phyloP scores from a whole-genome alignment of 2,329 filamentous ascomycete genomes.

The Thielaviopsis populi region DNA sequence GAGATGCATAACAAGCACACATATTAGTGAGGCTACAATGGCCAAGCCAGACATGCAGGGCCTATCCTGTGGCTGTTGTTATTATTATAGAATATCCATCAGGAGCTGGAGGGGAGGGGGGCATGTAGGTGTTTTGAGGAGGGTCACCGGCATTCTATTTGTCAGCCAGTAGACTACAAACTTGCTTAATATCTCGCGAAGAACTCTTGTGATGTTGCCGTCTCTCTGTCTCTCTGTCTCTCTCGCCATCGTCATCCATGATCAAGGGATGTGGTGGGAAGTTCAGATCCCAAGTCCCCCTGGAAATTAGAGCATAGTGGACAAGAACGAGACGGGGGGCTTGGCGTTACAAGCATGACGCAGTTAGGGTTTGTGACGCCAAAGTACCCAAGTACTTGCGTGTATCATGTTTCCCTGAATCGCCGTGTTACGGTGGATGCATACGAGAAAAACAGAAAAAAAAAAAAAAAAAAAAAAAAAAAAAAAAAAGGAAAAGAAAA shows the following conservation, averaged over 20 bases:
- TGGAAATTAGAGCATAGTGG: background rate
- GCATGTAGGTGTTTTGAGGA: background rate
- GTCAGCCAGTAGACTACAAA: background rate
- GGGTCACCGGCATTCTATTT: too few relatives aligned
- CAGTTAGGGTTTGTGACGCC: background rate
- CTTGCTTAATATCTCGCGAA: background rate
- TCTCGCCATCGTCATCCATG: background rate
- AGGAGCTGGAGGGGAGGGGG: background rate
- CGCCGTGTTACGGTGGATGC: background rate
- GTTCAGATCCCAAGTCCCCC: background rate
- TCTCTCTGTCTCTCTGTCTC: background rate
- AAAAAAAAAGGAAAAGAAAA: background rate
- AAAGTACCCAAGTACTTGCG: background rate
- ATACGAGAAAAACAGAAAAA: background rate
- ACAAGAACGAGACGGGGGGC: background rate
- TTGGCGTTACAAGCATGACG: background rate
- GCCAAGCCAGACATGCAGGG: background rate
- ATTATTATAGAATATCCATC: background rate
- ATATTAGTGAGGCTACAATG: background rate
- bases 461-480: background rate
- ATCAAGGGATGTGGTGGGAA: background rate
- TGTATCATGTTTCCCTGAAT: background rate
- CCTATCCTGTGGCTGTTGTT: background rate
- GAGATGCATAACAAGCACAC: background rate
- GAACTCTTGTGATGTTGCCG: background rate